Base-by-base conservation (phyloP, 345 rosid species). In the Clarkia xantiana region DNA sequence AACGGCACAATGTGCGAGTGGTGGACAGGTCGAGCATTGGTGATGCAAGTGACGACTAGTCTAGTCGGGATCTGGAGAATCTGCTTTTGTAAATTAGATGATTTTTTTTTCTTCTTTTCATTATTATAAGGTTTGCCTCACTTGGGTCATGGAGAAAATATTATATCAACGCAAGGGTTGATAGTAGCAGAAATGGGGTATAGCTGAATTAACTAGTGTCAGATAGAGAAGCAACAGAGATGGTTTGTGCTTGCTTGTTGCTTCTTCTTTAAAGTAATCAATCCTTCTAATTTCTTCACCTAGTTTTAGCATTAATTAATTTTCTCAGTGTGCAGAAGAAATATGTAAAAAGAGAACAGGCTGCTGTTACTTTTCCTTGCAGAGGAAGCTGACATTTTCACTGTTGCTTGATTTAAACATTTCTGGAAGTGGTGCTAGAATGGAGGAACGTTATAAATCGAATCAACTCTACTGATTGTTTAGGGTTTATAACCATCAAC, bases 1-100 rank as follows among this genome's bases (percentile, higher is more conserved):
- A 80, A 56, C 63, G 66, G 38, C 77, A 80, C 71, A 80, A 79
- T 17, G 84, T 79, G 15, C 75, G 73, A 22, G 41, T 67, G 66
- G 59, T 56, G 23, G 84, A 77, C 60, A 79, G 75, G 61, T 62
- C 80, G 13, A 69, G 64, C 51, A 63, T 56, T 38, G 65, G 68
- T 55, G 47, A 9, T 4, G 47, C 47, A 44, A 10, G 47, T 15
- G 95, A 81, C 58, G 94, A 80, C 67, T 56, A 79, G 72, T 67
- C n/a, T n/a, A n/a, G n/a, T n/a, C n/a, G n/a, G n/a, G 71, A 66
- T 63, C n/a, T 6, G 29, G 13, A 18, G 38, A 11, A 48, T 18
- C 48, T 47, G 25, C 44, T 14, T 47, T 38, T 59, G 74, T 69
- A 70, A 59, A 67, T 66, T 71, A 53, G 45, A 51, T 34, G 20